phyloP scores from a whole-genome alignment of 345 rosid species.

The Murraya koenigii region DNA sequence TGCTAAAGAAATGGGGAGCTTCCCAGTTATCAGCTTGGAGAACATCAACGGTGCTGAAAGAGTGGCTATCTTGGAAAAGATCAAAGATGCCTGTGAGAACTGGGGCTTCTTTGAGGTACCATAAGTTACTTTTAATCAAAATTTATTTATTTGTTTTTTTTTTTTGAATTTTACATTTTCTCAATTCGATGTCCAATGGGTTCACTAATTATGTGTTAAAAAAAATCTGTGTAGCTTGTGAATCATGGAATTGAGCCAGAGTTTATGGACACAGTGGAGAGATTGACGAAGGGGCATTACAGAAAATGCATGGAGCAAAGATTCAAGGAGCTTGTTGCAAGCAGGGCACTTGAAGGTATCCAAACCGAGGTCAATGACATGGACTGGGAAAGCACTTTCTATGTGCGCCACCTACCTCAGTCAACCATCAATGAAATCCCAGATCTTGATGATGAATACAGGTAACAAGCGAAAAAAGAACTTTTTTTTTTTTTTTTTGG shows the following conservation, averaged over 20 bases:
- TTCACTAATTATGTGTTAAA: too few species aligned
- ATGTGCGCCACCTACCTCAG: constrained; percentile 65
- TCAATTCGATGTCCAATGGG: neutral
- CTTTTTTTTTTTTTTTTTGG: neutral
- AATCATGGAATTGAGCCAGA: constrained; percentile 77
- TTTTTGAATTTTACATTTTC: neutral
- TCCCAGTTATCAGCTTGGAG: constrained; percentile 69
- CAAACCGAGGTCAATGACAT: constrained; percentile 62
- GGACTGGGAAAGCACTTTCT: constrained; percentile 96
- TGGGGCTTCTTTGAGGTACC: constrained; percentile 98
- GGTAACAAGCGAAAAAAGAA: constrained; percentile 28
- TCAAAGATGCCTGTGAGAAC: constrained; percentile 93
- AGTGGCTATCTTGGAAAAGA: constrained; percentile 53
- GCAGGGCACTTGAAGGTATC: constrained; percentile 59
- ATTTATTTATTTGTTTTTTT: neutral
- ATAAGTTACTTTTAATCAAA: neutral
- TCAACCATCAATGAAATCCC: constrained; percentile 66
- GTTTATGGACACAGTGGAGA: constrained; percentile 71
- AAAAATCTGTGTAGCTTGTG: constrained; percentile 41
- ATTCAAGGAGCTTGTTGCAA: constrained; percentile 67
- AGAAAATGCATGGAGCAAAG: constrained; percentile 83
- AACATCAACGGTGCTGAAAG: constrained; percentile 70
- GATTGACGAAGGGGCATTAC: constrained; percentile 73
- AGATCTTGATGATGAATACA: constrained; percentile 72
- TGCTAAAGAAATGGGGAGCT: constrained; percentile 45